Percentiles rank a stretch among this genome's conserved stretches.
Conservation (phyloP, 306 rosid genomes). For the Inga laurina region DNA sequence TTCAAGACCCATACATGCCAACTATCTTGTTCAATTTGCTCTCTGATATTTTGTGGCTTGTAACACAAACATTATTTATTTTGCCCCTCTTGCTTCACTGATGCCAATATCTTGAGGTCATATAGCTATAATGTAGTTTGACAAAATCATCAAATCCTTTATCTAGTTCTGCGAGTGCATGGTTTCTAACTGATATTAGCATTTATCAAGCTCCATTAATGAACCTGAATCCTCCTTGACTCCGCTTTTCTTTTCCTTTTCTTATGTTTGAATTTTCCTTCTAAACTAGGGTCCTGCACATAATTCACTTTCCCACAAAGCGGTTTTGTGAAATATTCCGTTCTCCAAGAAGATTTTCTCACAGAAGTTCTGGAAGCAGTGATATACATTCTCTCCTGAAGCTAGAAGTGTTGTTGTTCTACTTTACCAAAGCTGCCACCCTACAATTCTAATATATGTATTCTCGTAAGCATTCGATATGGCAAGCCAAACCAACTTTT, state of each 20-base stretch:
- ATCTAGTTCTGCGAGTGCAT: neutral
- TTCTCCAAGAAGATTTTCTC: conserved; percentile 70
- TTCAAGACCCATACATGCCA: conserved; percentile 65
- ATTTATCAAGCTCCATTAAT: neutral
- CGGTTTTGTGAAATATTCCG: conserved; percentile 50
- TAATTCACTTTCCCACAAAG: conserved; percentile 46
- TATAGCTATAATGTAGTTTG: neutral
- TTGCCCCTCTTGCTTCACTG: neutral
- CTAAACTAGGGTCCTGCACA: conserved; percentile 48
- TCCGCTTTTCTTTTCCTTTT: neutral
- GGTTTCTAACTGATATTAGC: conserved; percentile 1
- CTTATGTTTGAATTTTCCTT: conserved; percentile 15
- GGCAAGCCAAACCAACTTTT: no score
- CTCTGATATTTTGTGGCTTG: conserved; percentile 47
- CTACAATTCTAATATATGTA: conserved; percentile 8
- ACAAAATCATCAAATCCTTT: neutral
- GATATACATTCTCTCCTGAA: conserved; percentile 40
- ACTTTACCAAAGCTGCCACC: conserved; percentile 25
- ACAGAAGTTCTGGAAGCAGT: conserved; percentile 52
- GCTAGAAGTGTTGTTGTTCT: conserved; percentile 35
- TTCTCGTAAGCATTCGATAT: no score
- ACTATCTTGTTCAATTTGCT: conserved; percentile 68
- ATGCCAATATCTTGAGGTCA: neutral
- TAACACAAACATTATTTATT: neutral
- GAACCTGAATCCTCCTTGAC: neutral